phyloP scores from a whole-genome alignment of 2,329 filamentous ascomycete species.

The Diaporthe amygdali region DNA sequence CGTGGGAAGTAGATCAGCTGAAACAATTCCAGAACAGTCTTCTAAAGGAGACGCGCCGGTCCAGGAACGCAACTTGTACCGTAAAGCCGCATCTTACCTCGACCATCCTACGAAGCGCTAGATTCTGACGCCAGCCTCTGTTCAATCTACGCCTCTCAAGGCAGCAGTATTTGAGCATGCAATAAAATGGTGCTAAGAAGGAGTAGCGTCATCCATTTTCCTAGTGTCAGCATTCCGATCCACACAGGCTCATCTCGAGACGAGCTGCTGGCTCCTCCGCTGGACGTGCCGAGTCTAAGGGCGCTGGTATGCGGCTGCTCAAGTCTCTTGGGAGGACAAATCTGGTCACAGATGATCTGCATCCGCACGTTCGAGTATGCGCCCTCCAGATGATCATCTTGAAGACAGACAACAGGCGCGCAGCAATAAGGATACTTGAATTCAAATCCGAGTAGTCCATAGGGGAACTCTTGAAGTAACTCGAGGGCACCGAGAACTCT shows the following conservation, averaged over 20 bases:
- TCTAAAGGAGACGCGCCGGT: neutral
- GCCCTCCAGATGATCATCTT: neutral
- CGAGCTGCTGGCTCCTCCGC: neutral
- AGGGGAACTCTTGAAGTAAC: neutral
- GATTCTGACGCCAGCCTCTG: neutral
- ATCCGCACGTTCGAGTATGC: too few relatives aligned
- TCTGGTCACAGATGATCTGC: neutral
- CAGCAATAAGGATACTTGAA: neutral
- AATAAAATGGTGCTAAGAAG: neutral
- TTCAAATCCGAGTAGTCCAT: neutral
- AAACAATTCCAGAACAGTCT: constrained; percentile 10
- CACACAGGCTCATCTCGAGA: neutral
- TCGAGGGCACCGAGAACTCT: neutral
- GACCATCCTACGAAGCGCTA: neutral
- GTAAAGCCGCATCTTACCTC: neutral
- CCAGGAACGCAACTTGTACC: neutral
- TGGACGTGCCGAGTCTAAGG: neutral
- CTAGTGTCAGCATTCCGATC: neutral
- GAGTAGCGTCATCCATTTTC: neutral
- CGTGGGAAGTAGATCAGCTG: constrained; percentile 7
- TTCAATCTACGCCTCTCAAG: neutral
- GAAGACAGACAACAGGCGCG: neutral
- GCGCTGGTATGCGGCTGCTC: neutral
- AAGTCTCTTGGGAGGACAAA: neutral
- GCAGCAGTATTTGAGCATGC: constrained; percentile 1